phyloP scores from a whole-genome alignment of 352 stramenopile genomes.

The Phytophthora citricola region DNA sequence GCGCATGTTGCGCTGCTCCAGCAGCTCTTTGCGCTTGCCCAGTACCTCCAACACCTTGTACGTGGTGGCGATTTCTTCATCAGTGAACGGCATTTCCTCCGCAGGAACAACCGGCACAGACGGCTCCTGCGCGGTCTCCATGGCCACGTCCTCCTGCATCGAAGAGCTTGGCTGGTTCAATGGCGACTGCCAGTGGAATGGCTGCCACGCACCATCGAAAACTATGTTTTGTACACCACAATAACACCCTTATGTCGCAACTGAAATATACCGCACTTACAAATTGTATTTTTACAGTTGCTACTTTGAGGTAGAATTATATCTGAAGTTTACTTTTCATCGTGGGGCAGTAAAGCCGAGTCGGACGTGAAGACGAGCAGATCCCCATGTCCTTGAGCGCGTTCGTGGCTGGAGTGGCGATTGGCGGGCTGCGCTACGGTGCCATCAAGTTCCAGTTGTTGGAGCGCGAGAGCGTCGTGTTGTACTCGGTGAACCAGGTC shows the following conservation, averaged over 20 bases:
- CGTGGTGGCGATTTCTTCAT: slow-evolving; percentile 64
- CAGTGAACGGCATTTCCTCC: slow-evolving; percentile 75
- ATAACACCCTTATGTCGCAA: too few species aligned
- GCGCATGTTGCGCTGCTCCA: slow-evolving; percentile 83
- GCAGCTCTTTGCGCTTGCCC: slow-evolving; percentile 50
- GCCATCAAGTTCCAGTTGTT: slow-evolving; percentile 74
- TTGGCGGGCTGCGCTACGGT: slow-evolving; percentile 71
- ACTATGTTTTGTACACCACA: too few species aligned
- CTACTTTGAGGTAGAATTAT: background rate
- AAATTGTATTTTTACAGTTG: too few species aligned
- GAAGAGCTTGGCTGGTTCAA: slow-evolving; percentile 16
- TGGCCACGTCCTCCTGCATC: slow-evolving; percentile 47
- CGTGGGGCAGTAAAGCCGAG: slow-evolving; percentile 13
- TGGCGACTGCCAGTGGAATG: slow-evolving; percentile 8
- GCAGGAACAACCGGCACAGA: slow-evolving; percentile 5
- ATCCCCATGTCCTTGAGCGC: slow-evolving; percentile 68
- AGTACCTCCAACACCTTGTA: slow-evolving; percentile 76
- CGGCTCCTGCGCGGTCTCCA: slow-evolving; percentile 26
- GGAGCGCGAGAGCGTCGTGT: slow-evolving; percentile 73
- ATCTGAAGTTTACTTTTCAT: slow-evolving; percentile 1
- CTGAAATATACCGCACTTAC: too few species aligned
- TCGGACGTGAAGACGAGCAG: slow-evolving; percentile 11
- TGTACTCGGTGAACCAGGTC: slow-evolving; percentile 69
- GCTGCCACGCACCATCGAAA: slow-evolving; percentile 3
- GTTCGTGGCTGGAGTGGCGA: slow-evolving; percentile 71